These are phyloP conservation scores for Oryza rufipogon DNA, from an alignment of 176 grass and related monocot genomes.

Conservation along the genomic window DNA sequence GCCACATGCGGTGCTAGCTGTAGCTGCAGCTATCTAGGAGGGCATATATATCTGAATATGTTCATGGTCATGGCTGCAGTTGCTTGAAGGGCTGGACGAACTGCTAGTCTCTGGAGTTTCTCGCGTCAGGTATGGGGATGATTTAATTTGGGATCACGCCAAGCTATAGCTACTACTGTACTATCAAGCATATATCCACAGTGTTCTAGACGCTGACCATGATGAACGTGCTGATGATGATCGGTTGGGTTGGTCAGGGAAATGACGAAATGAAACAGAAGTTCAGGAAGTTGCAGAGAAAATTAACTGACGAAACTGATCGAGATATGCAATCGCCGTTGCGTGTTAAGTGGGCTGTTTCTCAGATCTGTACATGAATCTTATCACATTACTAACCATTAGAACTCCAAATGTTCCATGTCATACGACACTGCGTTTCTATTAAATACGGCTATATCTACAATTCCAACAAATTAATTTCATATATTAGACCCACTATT, in stretches of 20 bases:
- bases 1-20: not conserved
- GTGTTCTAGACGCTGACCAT: not conserved
- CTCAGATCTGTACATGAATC: not conserved
- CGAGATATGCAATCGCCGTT: not conserved
- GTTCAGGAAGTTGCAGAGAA: not conserved
- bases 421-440: too few relatives aligned
- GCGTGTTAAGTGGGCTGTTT: not conserved
- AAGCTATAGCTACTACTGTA: not conserved
- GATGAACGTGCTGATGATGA: not conserved
- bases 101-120: conserved; percentile 12
- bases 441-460: too few relatives aligned
- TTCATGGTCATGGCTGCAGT: conserved; percentile 1
- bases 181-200: not conserved
- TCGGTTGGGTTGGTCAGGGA: not conserved
- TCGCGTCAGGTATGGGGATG: not conserved
- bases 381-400: too few relatives aligned
- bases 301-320: not conserved
- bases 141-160: not conserved
- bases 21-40: not conserved
- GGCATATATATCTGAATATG: not conserved
- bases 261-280: not conserved
- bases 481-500: too few relatives aligned
- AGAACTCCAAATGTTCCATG: too few relatives aligned
- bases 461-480: too few relatives aligned
- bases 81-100: conserved; percentile 12